Evolutionary conservation across 805 yeast genomes (phyloP), one percentile per base, ranked within the genome.

Genomic region (Metschnikowia baotianmanensis): DNA sequence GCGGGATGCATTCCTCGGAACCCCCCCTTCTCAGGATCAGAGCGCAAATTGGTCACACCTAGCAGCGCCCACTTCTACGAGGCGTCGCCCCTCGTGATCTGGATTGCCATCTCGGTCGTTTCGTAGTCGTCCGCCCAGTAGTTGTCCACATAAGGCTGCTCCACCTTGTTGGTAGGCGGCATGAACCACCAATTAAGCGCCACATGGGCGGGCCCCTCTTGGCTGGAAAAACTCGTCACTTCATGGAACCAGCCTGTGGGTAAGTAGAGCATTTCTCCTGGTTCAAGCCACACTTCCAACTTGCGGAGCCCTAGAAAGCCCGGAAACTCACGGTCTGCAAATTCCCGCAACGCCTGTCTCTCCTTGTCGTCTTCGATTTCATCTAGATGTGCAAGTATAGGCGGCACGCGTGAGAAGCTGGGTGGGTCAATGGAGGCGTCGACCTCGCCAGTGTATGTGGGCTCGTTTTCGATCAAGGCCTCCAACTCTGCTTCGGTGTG

Each of bases 181-280:
- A 77, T 68, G 55, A 77, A 82, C 91, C 91, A 84, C 59, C 83
- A 84, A 55, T 84, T 84, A 9, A 83, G 52, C 0, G 90, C 89
- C 25, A 76, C 66, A 52, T 84, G 91, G 3, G 69, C 61, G 9
- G 50, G 34, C 21, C 53, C 55, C 12, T 50, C 56, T 6, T 44
- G 49, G 8, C 56, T 57, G 3, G 82, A 82, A 56, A 67, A 81
- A 8, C 86, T 80, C 1, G 86, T 75, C 2, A 84, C 91, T 57
- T 84, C 91, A 56, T 84, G 91, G 53, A 84, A 84, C 90, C 90
- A 84, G 3, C 91, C 89, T 1, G 85, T 75, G 0, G 91, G 91
- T 19, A 84, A 56, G 54, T 76, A 84, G 17, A 84, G 57, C 81
- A 82, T 77, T 35, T 83, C 79, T 0, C 88, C 88, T 0, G 82